Evolutionary conservation across 441 rosid species (phyloP).

Genomic region (Adansonia rubrostipa): DNA sequence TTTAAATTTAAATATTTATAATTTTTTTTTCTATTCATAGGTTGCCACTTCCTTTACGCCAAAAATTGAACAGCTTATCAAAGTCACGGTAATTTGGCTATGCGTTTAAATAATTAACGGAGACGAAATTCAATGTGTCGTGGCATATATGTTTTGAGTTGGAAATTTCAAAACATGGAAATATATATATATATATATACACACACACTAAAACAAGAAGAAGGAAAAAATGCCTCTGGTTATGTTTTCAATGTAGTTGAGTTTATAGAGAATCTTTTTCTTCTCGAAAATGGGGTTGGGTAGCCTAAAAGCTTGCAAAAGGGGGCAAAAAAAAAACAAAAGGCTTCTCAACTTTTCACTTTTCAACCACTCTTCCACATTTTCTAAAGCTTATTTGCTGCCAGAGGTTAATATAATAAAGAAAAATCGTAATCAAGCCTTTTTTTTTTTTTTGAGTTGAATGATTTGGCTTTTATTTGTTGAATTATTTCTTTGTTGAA

Average conservation of each 20-base stretch:
- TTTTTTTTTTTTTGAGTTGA: background rate
- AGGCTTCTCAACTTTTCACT: constrained; percentile 39
- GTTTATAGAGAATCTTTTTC: constrained; percentile 49
- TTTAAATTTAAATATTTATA: too few species aligned
- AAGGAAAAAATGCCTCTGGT: constrained; percentile 31
- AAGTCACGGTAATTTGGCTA: background rate
- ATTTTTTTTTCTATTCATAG: too few species aligned
- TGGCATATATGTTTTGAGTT: constrained; percentile 32
- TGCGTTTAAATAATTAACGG: background rate
- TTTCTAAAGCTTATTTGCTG: constrained; percentile 18
- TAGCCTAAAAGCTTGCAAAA: constrained; percentile 34
- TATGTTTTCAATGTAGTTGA: constrained; percentile 43
- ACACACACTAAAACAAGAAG: background rate
- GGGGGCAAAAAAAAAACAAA: background rate
- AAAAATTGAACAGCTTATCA: background rate
- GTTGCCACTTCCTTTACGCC: too few species aligned
- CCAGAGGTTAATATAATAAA: background rate
- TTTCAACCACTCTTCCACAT: constrained; percentile 51
- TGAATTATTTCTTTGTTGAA: background rate
- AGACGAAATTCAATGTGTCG: constrained; percentile 41
- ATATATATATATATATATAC: too few species aligned
- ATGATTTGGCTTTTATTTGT: background rate
- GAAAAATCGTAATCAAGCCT: background rate
- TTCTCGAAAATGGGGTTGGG: constrained; percentile 25
- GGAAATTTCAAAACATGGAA: constrained; percentile 19